phyloP scores from a whole-genome alignment of 768 basidiomycete genomes.

The Chalciporus chontae region DNA sequence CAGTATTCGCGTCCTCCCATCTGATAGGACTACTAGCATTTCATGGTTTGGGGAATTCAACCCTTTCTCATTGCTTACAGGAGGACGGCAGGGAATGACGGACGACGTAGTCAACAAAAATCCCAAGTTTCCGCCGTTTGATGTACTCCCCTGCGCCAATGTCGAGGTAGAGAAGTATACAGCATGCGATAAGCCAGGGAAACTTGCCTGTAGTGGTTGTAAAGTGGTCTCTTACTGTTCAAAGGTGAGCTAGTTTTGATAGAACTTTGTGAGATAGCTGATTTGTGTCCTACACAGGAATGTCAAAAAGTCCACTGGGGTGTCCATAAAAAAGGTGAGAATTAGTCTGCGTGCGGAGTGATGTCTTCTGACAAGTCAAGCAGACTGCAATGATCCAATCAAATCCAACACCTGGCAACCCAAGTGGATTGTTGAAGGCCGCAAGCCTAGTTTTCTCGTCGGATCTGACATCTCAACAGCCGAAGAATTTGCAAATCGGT shows the following conservation, averaged over 20 bases:
- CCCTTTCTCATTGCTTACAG: constrained; percentile 8
- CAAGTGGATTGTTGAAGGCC: constrained; percentile 21
- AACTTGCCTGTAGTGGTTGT: constrained; percentile 29
- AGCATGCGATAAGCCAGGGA: constrained; percentile 32
- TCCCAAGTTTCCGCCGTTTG: constrained; percentile 24
- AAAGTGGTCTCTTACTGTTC: constrained; percentile 46
- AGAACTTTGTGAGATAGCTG: not conserved
- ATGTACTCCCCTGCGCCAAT: constrained; percentile 36
- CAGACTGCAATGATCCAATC: constrained; percentile 25
- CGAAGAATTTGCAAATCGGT: constrained; percentile 9
- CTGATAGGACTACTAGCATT: constrained; percentile 7
- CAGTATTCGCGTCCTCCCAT: constrained; percentile 19
- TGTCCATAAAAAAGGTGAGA: constrained; percentile 35
- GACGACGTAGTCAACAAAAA: constrained; percentile 1
- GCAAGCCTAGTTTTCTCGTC: constrained; percentile 18
- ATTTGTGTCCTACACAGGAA: constrained; percentile 20
- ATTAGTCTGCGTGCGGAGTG: not conserved
- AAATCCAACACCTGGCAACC: constrained; percentile 19
- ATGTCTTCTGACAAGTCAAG: not conserved
- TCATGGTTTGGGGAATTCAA: constrained; percentile 7
- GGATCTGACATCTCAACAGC: constrained; percentile 1
- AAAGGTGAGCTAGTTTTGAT: constrained; percentile 13
- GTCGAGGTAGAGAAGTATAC: constrained; percentile 20
- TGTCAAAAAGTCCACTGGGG: constrained; percentile 43
- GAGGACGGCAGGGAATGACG: constrained; percentile 13